phyloP scores from a whole-genome alignment of 768 basidiomycete species.

The Phanerodontia chrysosporium region DNA sequence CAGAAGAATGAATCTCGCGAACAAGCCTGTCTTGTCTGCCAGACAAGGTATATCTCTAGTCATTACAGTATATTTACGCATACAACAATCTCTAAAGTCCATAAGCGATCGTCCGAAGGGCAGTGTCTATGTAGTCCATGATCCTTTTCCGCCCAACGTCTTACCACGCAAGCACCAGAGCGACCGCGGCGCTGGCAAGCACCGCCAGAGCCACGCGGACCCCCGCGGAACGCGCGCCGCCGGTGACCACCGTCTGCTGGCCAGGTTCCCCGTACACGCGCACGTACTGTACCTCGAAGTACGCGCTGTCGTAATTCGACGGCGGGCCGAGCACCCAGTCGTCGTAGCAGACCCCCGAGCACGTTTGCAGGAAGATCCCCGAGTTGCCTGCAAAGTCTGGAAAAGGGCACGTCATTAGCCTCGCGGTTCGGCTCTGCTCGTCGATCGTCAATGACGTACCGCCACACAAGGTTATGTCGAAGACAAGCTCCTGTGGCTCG shows the following conservation, averaged over 20 bases:
- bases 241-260: constrained; percentile 22
- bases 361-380: constrained; percentile 54
- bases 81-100: not conserved
- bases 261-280: constrained; percentile 26
- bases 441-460: constrained; percentile 25
- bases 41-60: not conserved
- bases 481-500: constrained; percentile 59
- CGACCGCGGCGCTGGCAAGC: not conserved
- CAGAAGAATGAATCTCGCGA: no score
- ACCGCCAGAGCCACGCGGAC: not conserved
- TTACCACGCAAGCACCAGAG: not conserved
- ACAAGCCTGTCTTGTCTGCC: no score
- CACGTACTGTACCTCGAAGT: constrained; percentile 58
- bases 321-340: constrained; percentile 65
- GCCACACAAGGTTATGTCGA: constrained; percentile 73
- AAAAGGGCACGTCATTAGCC: not conserved
- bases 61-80: not conserved
- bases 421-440: not conserved
- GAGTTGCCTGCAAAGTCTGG: constrained; percentile 44
- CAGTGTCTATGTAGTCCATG: not conserved
- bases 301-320: constrained; percentile 58
- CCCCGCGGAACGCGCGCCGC: constrained; percentile 15
- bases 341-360: constrained; percentile 62
- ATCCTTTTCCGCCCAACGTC: not conserved
- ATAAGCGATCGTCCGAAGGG: not conserved